Evolutionary conservation across 768 basidiomycete species (phyloP), one percentile per base, ranked within the genome.

Genomic region (Tricholoma sp.): DNA sequence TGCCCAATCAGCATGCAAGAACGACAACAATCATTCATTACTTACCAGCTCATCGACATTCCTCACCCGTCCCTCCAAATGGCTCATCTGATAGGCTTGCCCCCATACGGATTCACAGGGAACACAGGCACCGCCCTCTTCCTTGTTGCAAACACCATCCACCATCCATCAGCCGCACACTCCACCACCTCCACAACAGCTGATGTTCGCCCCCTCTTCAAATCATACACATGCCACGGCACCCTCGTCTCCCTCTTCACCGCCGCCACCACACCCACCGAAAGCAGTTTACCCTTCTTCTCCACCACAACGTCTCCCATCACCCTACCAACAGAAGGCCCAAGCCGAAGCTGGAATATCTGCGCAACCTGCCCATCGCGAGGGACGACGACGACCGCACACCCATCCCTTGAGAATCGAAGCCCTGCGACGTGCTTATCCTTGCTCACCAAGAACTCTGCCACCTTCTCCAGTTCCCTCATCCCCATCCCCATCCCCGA

Each of bases 81-180:
- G 86, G 50, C 87, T 85, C 32, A 68, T 68, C 32, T 81, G 70
- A 71, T 91, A 1, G 86, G 74, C 32, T 74, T 75, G 3, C 92
- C 88, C 0, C 89, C 91, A 57, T 86, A 85, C 4, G 89, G 89
- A 66, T 91, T 88, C 6, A 85, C 74, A 5, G 86, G 81, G 65
- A 91, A 93, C 0, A 92, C 71, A 71, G 93, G 90, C 18, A 85
- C 70, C 0, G 83, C 18, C 16, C 39, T 8, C 18, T 41, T 41
- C 39, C 39, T 41, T 6, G 86, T 90, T 16, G 78, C 81, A 34
- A 91, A 69, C 2, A 83, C 89, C n/a, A 84, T 68, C 87, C 88
- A 92, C n/a, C 39, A 6, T 19, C 84, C 85, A 63, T 86, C 86
- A 5, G 59, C 54, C 9, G 77, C 76, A 79, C 82, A 84, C 22